Base-by-base conservation (phyloP, 345 rosid genomes). In the Acer saccharum region DNA sequence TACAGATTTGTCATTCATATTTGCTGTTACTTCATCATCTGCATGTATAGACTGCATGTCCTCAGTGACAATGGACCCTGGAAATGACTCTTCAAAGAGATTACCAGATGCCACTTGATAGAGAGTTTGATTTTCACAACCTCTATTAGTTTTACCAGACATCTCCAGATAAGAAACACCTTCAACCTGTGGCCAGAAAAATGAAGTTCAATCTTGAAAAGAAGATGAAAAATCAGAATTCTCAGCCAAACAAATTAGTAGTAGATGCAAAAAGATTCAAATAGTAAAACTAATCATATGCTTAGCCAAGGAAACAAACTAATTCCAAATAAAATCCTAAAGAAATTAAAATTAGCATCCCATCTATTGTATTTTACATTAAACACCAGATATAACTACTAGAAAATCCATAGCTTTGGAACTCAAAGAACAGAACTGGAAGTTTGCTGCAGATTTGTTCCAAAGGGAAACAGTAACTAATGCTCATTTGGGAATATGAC, bases 171-270 rank as follows among this genome's bases (percentile, higher is more conserved):
- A 78, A 76, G 91, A 90, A 86, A 89, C 75, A 75, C 79, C 83
- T 79, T 92, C 96, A 79, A 95, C 89, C 99, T 95, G 89, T 67
- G 72, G 64, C 43, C 69, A 78, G 76, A 79, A 76, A 80, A 73
- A 67, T 67, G 70, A 72, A 79, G 25, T 75, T 76, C 55, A 71
- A 78, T 41, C 72, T 71, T 54, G 62, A 32, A 44, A 18, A 71
- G 63, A 44, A 52, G 23, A 48, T 7, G 21, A 77, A 29, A 82
- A 81, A 76, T 18, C 43, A 73, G 25, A 63, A 43, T 16, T 74
- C 18, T 23, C 11, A 57, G 16, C 6, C 48, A 44, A 65, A 14
- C 57, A 55, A 74, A 71, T 73, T 21, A 76, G 43, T n/a, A 70
- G 35, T 11, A 63, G 58, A 68, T 44, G 68, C 9, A 20, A 52